A percentile compares a stretch with the other conserved stretches of the same genome.
Evolutionary conservation across 2,329 filamentous ascomycete species (phyloP).

Genomic region (Aschersonia sp.): DNA sequence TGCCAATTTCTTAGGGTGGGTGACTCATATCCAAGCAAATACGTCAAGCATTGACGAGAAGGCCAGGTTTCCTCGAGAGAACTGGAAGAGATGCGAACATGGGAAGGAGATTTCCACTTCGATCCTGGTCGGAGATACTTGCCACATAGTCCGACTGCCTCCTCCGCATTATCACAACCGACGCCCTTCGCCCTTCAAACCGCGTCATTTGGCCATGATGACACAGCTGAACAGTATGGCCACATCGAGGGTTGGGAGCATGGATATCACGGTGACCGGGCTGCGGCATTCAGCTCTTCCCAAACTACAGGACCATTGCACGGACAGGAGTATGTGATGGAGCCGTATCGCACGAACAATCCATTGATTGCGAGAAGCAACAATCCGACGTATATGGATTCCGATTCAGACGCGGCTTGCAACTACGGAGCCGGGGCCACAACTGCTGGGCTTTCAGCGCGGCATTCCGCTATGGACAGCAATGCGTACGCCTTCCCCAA

Average conservation of each 20-base stretch:
- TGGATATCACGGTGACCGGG: constrained; percentile 12
- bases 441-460: constrained; percentile 7
- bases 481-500: constrained; percentile 10
- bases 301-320: constrained; percentile 8
- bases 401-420: constrained; percentile 13
- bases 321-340: constrained; percentile 10
- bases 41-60: neutral
- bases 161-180: constrained; percentile 2
- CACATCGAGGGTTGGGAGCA: constrained; percentile 10
- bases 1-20: constrained; percentile 73
- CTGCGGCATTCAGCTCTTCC: constrained; percentile 12
- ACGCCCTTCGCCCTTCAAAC: constrained; percentile 1
- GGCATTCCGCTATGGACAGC: constrained; percentile 6
- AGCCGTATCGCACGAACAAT: constrained; percentile 11
- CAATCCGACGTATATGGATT: constrained; percentile 11
- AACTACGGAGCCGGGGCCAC: constrained; percentile 9
- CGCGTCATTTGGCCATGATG: constrained; percentile 1
- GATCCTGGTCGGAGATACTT: neutral
- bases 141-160: neutral
- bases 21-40: neutral
- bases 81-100: neutral
- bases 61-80: neutral
- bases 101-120: neutral
- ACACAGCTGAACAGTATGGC: constrained; percentile 9
- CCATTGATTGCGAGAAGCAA: constrained; percentile 6